Base-by-base conservation (phyloP, 306 rosid species). In the Prunus salicina region DNA sequence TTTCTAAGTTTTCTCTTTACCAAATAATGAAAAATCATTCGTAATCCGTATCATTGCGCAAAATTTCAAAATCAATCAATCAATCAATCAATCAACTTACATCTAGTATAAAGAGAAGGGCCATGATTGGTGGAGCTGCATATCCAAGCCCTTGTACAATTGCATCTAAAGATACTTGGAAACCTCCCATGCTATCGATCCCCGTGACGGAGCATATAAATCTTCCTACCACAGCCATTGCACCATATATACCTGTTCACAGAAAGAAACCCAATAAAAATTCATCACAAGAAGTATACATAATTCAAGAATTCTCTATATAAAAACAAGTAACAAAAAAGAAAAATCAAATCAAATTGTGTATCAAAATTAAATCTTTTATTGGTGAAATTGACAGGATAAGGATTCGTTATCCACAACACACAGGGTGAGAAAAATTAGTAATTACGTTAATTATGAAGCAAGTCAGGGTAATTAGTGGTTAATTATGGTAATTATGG, bases 41-140 rank as follows among this genome's bases (percentile, higher is more conserved):
- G 6, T 12, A 1, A 68, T 12, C 8, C 0, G n/a, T 67, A 49
- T 3, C 9, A 43, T 5, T 20, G 49, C 72, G 6, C 38, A 46
- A 63, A 27, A 57, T 8, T 30, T 67, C 1, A 32, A 55, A 76
- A 4, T 25, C 43, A 22, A 68, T 8, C 38, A 9, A 4, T 25
- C 43, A 22, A 68, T 8, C 38, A 9, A 38, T 6, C 49, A n/a
- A 57, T 12, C 32, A 78, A 75, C 92, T 85, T 74, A 95, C 98
- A 76, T 95, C 98, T 32, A 92, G 97, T 74, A 95, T 95, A 76
- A 95, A 92, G 14, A 95, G 86, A 67, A 95, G 97, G 34, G 93
- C 97, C 98, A 95, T 95, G 64, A 92, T 95, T 55, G 98, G 98
- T 32, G 98, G 98, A 66, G 72, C 92, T 6, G 98, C 95, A 82